phyloP scores from a whole-genome alignment of 139 green algal species.

The Limnomonas spitsbergensis region DNA sequence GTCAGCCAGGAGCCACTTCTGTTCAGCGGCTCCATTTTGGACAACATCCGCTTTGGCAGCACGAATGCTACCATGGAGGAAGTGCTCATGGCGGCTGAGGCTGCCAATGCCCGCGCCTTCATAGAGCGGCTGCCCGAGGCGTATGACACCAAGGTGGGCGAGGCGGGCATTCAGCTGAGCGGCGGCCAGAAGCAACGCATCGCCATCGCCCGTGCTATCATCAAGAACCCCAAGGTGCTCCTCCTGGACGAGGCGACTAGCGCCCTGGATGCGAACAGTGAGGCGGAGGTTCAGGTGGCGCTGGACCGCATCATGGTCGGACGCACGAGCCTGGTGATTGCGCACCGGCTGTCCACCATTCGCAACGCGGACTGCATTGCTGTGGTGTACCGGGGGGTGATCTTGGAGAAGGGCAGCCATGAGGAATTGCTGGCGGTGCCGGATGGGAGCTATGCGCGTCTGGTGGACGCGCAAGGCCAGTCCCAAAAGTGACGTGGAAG shows the following conservation, averaged over 20 bases:
- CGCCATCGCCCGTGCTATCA: constrained; percentile 78
- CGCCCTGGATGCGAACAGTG: constrained; percentile 69
- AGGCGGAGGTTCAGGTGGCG: constrained; percentile 54
- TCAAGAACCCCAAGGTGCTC: constrained; percentile 52
- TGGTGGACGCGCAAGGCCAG: constrained; percentile 61
- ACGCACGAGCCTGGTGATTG: constrained; percentile 84
- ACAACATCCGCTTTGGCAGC: constrained; percentile 84
- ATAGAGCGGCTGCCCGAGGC: neutral
- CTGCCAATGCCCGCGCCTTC: neutral
- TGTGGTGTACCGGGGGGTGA: constrained; percentile 52
- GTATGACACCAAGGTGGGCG: constrained; percentile 40
- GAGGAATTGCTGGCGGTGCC: constrained; percentile 50
- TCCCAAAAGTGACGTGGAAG: no score
- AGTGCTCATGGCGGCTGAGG: constrained; percentile 60
- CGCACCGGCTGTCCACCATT: constrained; percentile 87
- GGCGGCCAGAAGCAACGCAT: constrained; percentile 84
- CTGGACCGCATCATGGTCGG: constrained; percentile 64
- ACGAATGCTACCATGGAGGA: constrained; percentile 45
- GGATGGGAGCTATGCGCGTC: constrained; percentile 53
- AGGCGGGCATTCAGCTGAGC: constrained; percentile 42
- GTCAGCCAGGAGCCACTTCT: constrained; percentile 90
- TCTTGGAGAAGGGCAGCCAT: constrained; percentile 51
- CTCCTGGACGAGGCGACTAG: constrained; percentile 52
- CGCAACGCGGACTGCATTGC: constrained; percentile 77
- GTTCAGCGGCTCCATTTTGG: constrained; percentile 75